phyloP scores from a whole-genome alignment of 768 basidiomycete genomes.

The Boletus tomentosulus region DNA sequence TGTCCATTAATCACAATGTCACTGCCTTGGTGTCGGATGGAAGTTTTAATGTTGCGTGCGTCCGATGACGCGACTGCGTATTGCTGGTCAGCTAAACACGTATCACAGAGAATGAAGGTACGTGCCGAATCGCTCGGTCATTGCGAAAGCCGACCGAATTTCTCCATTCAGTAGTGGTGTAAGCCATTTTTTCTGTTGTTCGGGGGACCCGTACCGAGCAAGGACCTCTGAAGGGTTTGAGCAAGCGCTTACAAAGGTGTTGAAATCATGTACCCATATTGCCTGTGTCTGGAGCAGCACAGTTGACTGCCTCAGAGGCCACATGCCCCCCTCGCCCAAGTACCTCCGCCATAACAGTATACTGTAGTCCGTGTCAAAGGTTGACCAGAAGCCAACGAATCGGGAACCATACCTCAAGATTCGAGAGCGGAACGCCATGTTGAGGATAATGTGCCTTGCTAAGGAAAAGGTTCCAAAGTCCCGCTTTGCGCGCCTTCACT shows the following conservation, averaged over 20 bases:
- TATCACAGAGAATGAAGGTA: not conserved
- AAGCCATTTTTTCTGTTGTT: slow-evolving; percentile 90
- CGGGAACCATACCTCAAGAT: slow-evolving; percentile 69
- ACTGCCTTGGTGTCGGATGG: slow-evolving; percentile 76
- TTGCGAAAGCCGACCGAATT: slow-evolving; percentile 91
- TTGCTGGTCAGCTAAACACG: slow-evolving; percentile 2
- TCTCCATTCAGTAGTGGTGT: slow-evolving; percentile 84
- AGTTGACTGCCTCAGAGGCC: slow-evolving; percentile 86
- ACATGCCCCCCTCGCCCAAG: slow-evolving; percentile 80
- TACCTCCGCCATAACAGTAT: slow-evolving; percentile 96
- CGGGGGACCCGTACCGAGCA: slow-evolving; percentile 87
- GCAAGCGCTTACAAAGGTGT: not conserved
- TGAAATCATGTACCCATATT: slow-evolving; percentile 73
- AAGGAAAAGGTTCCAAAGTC: slow-evolving; percentile 96
- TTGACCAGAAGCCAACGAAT: not conserved
- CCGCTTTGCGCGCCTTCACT: slow-evolving; percentile 77
- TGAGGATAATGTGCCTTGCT: slow-evolving; percentile 92
- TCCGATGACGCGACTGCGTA: slow-evolving; percentile 79
- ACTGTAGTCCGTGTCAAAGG: slow-evolving; percentile 43
- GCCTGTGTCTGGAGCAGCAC: slow-evolving; percentile 94
- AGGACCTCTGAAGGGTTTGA: slow-evolving; percentile 71
- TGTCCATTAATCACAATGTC: slow-evolving; percentile 93
- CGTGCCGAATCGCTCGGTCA: slow-evolving; percentile 90
- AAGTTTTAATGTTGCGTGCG: slow-evolving; percentile 91
- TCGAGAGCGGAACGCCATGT: slow-evolving; percentile 84